A percentile compares a stretch with the other conserved stretches of the same genome.
phyloP scores from a whole-genome alignment of 345 rosid species.

The Salix dunnii region DNA sequence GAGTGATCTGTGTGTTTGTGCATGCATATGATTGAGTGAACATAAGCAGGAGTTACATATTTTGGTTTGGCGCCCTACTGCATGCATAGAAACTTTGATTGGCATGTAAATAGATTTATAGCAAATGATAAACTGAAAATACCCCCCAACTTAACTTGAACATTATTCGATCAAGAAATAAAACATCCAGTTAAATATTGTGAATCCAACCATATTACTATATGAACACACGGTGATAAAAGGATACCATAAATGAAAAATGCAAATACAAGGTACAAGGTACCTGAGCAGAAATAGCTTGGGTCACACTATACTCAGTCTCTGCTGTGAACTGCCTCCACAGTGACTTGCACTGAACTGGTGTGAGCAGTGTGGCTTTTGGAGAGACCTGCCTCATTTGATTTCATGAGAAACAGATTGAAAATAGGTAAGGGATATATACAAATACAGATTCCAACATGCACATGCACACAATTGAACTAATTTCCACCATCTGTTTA shows the following conservation, averaged over 20 bases:
- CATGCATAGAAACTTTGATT: too few relatives aligned
- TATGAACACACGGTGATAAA: not conserved
- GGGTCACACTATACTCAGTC: constrained; percentile 26
- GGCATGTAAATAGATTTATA: too few relatives aligned
- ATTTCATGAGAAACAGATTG: constrained; percentile 6
- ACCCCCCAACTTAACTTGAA: not conserved
- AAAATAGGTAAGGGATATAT: not conserved
- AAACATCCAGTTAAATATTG: not conserved
- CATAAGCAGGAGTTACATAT: too few relatives aligned
- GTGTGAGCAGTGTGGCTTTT: constrained; percentile 31
- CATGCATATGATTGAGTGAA: too few relatives aligned
- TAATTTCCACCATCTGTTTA: constrained; percentile 19
- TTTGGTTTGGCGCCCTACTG: too few relatives aligned
- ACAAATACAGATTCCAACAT: not conserved
- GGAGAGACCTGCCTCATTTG: constrained; percentile 45
- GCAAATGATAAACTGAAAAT: not conserved
- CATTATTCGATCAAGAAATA: not conserved
- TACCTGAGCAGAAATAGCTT: constrained; percentile 79
- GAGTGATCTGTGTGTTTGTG: too few relatives aligned
- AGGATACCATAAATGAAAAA: not conserved
- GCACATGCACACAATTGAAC: not conserved
- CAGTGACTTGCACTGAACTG: constrained; percentile 25
- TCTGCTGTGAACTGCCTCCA: constrained; percentile 34
- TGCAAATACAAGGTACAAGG: not conserved
- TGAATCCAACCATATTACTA: not conserved